Conservation (phyloP, 495 filamentous ascomycete genomes). For the Lophium mytilinum region DNA sequence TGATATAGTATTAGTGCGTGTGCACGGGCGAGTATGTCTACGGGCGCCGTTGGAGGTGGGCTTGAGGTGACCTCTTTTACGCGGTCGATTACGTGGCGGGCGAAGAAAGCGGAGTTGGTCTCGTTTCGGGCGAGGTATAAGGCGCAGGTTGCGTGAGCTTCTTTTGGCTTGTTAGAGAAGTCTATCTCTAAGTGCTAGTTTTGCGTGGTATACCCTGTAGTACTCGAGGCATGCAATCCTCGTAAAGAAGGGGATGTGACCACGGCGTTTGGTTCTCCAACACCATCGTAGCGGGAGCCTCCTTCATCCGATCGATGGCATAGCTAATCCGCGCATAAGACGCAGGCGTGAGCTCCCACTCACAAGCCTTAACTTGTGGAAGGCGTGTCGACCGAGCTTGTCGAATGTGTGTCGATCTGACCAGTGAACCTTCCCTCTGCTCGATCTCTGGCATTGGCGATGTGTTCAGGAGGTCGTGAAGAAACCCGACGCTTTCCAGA, state of each 20-base stretch:
- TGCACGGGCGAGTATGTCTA: constrained; percentile 29
- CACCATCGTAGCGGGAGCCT: constrained; percentile 41
- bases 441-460: not conserved
- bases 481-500: not conserved
- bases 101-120: constrained; percentile 38
- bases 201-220: constrained; percentile 39
- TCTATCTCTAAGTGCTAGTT: not conserved
- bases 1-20: constrained; percentile 29
- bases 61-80: constrained; percentile 33
- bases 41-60: constrained; percentile 27
- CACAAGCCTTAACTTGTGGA: not conserved
- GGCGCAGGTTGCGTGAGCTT: constrained; percentile 43
- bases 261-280: constrained; percentile 42
- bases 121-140: constrained; percentile 43
- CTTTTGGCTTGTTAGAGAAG: constrained; percentile 22
- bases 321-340: constrained; percentile 38
- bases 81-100: constrained; percentile 36
- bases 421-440: too few relatives aligned
- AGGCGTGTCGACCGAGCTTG: not conserved
- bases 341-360: not conserved
- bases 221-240: constrained; percentile 38
- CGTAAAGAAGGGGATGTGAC: constrained; percentile 43
- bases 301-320: constrained; percentile 37
- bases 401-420: too few relatives aligned
- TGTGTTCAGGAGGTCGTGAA: constrained; percentile 1